Evolutionary conservation across 1,139 yeast species (phyloP).

Genomic region (Meyerozyma carpophila): DNA sequence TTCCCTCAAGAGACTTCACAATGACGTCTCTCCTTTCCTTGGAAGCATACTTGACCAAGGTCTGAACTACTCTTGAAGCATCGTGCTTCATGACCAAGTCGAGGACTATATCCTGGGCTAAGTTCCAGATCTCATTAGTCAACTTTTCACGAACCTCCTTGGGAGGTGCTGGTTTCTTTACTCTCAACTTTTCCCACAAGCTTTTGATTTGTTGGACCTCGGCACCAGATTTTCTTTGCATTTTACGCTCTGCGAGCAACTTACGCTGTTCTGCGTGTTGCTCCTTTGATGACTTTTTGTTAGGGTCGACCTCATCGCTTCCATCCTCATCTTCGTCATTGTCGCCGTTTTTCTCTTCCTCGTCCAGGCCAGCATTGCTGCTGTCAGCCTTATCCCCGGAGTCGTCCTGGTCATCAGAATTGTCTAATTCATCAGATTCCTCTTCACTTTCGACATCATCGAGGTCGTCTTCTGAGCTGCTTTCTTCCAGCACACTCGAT

Average conservation of each 20-base stretch:
- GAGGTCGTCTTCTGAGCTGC: constrained; percentile 12
- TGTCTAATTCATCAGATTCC: constrained; percentile 7
- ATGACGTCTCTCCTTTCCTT: constrained; percentile 75
- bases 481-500: not conserved
- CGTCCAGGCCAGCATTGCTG: constrained; percentile 16
- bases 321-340: constrained; percentile 12
- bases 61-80: constrained; percentile 94
- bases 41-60: constrained; percentile 79
- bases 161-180: constrained; percentile 77
- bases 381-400: constrained; percentile 14
- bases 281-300: constrained; percentile 54
- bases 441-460: constrained; percentile 11
- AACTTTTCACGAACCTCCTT: constrained; percentile 73
- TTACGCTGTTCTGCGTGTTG: constrained; percentile 83
- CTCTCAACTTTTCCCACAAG: constrained; percentile 89
- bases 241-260: constrained; percentile 73
- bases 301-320: constrained; percentile 24
- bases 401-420: constrained; percentile 9
- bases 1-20: constrained; percentile 66
- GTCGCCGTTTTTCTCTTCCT: constrained; percentile 14
- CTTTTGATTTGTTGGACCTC: constrained; percentile 82
- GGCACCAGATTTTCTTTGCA: constrained; percentile 78
- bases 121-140: constrained; percentile 80
- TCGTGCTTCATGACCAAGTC: constrained; percentile 94
- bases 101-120: constrained; percentile 68